Conservation (phyloP, 1,284 basidiomycete genomes). For the Heterobasidion occidentale region DNA sequence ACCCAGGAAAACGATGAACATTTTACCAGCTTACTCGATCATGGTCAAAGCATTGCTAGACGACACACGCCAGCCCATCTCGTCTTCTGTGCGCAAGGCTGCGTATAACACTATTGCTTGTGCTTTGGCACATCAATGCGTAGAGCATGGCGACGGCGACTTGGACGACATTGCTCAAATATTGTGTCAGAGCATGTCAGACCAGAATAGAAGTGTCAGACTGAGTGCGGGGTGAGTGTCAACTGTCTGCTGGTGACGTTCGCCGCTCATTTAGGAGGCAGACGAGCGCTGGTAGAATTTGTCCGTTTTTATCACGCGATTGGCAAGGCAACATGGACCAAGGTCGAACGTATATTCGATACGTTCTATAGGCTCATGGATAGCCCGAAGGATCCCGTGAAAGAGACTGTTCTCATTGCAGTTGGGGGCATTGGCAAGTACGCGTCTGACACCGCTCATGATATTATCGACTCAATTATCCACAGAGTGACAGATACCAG, state of each 20-base stretch:
- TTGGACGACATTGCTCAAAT: slow-evolving; percentile 30
- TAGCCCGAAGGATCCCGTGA: slow-evolving; percentile 32
- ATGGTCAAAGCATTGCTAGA: slow-evolving; percentile 36
- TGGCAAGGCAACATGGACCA: slow-evolving; percentile 18
- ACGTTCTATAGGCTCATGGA: slow-evolving; percentile 42
- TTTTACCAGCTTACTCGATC: slow-evolving; percentile 29
- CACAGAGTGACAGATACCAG: slow-evolving; percentile 41
- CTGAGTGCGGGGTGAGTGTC: slow-evolving; percentile 57
- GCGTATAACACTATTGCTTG: slow-evolving; percentile 22
- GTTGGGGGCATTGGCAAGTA: slow-evolving; percentile 60
- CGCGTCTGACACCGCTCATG: slow-evolving; percentile 15
- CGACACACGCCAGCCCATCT: slow-evolving; percentile 37
- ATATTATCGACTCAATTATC: slow-evolving; percentile 2
- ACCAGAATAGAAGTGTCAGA: slow-evolving; percentile 51
- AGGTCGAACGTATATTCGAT: slow-evolving; percentile 36
- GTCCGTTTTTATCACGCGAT: slow-evolving; percentile 30
- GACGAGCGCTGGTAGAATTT: slow-evolving; percentile 42
- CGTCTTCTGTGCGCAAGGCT: slow-evolving; percentile 34
- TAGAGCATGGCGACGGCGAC: slow-evolving; percentile 24
- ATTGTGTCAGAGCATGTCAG: slow-evolving; percentile 38
- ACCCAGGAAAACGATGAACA: slow-evolving; percentile 19
- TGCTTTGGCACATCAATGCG: slow-evolving; percentile 41
- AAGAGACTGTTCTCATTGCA: slow-evolving; percentile 55
- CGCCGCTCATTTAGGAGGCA: slow-evolving; percentile 15
- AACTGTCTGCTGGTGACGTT: background rate